Base-by-base conservation (phyloP, 345 rosid genomes). In the Draba incana region DNA sequence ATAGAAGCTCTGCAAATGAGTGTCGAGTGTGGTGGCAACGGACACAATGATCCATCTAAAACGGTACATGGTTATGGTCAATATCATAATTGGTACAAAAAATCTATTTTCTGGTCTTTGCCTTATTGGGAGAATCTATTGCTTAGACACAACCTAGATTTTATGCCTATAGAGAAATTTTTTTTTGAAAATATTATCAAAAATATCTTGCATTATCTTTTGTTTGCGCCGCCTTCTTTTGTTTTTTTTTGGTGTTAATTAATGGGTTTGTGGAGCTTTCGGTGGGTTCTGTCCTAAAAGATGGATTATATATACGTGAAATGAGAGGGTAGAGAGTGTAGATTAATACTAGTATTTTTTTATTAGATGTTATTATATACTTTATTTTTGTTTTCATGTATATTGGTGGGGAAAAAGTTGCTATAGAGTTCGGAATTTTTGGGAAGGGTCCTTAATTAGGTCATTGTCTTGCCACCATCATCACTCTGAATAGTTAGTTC, bases 211-310 rank as follows among this genome's bases (percentile, higher is more conserved):
- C 86, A 82, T 80, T 35, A 28, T 69, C 48, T 28, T 20, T 3
- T 68, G 23, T 15, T 68, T 55, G 69, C 78, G 78, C 78, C 78
- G 78, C 78, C 69, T 75, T 75, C 52, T 74, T 67, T 74, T 63
- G 41, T 31, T 20, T 20, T 4, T 28, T 28, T 28, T 20, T 20
- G 20, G 31, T 28, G 4, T 53, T 76, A 33, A 59, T 44, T 24
- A 37, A 70, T 71, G 66, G 16, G 51, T 39, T 70, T 69, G 77
- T 71, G 72, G 75, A 65, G 80, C 85, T 85, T 83, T 85, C 87
- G 88, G 86, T 83, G 86, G 83, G 79, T 71, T 76, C 71, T 77
- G 81, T 73, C 83, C 69, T 66, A 62, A 62, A 78, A 72, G 67
- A 75, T 63, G 50, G 70, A 69, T 49, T 76, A 70, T 76, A 76